Evolutionary conservation across 768 basidiomycete species (phyloP).

Genomic region (Mycena olivaceomarginata): DNA sequence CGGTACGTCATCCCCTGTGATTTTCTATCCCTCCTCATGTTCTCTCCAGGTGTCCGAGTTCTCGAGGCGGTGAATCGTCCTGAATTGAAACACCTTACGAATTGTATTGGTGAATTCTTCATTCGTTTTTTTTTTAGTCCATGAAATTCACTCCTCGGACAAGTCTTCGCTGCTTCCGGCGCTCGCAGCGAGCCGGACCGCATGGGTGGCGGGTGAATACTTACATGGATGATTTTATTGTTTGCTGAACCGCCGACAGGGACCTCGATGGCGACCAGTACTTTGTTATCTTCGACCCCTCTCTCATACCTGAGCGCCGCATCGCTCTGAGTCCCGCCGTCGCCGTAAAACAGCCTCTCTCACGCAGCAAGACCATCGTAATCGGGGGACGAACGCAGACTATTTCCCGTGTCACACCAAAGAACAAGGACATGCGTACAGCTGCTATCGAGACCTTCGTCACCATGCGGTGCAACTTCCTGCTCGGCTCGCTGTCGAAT

Average conservation of each 20-base stretch:
- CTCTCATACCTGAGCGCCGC: constrained; percentile 40
- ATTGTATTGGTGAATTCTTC: constrained; percentile 45
- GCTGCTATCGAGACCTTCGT: constrained; percentile 45
- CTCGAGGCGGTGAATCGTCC: constrained; percentile 44
- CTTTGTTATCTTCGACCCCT: constrained; percentile 42
- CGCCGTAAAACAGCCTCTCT: background rate
- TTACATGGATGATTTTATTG: background rate
- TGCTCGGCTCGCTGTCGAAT: constrained; percentile 44
- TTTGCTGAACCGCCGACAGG: constrained; percentile 13
- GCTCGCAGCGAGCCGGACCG: constrained; percentile 44
- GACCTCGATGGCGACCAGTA: constrained; percentile 51
- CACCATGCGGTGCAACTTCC: constrained; percentile 38
- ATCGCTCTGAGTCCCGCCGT: background rate
- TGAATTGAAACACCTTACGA: constrained; percentile 38
- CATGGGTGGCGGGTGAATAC: constrained; percentile 49
- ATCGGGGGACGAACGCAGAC: constrained; percentile 21
- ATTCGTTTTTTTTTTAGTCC: background rate
- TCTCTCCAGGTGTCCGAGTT: constrained; percentile 40
- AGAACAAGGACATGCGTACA: constrained; percentile 33
- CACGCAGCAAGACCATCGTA: constrained; percentile 17
- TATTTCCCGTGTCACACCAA: background rate
- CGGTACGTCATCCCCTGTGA: constrained; percentile 18
- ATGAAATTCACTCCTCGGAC: background rate
- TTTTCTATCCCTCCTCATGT: background rate
- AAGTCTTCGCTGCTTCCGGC: constrained; percentile 47